Percentiles rank a stretch among this genome's conserved stretches.
phyloP scores from a whole-genome alignment of 1,284 basidiomycete genomes.

The Leccinum insolens region DNA sequence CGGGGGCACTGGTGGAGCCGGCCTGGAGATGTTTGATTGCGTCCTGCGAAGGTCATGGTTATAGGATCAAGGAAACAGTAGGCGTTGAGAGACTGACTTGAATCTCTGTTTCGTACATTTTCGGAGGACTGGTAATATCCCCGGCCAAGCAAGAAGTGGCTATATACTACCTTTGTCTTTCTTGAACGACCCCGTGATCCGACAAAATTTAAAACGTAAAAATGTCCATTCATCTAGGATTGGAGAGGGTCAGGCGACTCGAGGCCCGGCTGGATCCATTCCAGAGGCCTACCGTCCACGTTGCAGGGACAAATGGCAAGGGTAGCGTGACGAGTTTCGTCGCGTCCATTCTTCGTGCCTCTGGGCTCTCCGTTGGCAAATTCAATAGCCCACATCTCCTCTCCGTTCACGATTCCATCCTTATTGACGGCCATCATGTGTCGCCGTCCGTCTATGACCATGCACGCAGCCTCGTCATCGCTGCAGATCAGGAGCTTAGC shows the following conservation, averaged over 20 bases:
- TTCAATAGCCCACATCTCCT: conserved; percentile 96
- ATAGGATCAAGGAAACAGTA: conserved; percentile 4
- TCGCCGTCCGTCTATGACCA: conserved; percentile 50
- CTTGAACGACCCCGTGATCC: no score
- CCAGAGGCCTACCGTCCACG: conserved; percentile 85
- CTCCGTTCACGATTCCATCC: conserved; percentile 78
- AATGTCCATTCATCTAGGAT: conserved; percentile 82
- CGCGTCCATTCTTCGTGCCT: conserved; percentile 70
- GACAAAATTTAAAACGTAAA: no score
- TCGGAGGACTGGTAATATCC: neutral
- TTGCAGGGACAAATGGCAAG: conserved; percentile 98
- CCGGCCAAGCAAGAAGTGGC: neutral
- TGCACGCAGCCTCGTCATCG: conserved; percentile 55
- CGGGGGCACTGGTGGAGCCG: conserved; percentile 25
- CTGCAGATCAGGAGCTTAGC: conserved; percentile 46
- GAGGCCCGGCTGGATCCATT: conserved; percentile 65
- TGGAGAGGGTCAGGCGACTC: conserved; percentile 70
- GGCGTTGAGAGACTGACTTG: conserved; percentile 12
- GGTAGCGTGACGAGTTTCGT: conserved; percentile 89
- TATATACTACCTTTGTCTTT: neutral
- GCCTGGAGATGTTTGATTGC: conserved; percentile 23
- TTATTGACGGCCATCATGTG: conserved; percentile 65
- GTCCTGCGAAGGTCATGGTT: conserved; percentile 12
- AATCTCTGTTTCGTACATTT: conserved; percentile 24
- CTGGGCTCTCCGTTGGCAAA: conserved; percentile 67